Evolutionary conservation across 106 monocot genomes (phyloP).

Genomic region (Ottelia alismoides): DNA sequence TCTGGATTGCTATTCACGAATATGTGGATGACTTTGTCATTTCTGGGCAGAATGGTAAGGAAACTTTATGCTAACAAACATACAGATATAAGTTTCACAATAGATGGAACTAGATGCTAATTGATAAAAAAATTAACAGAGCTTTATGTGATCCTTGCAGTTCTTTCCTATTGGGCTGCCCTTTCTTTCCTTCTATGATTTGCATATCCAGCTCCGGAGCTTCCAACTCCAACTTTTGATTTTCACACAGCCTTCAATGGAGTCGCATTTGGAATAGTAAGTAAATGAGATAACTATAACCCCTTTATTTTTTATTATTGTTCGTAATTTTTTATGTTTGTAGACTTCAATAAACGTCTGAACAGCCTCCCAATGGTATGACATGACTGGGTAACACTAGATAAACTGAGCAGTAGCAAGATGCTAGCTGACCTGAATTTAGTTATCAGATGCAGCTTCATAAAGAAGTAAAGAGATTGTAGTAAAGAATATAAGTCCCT

Average conservation of each 20-base stretch:
- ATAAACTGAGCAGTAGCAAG: too few species aligned
- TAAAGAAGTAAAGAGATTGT: too few species aligned
- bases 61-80: too few species aligned
- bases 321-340: too few species aligned
- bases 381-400: too few species aligned
- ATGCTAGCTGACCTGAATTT: too few species aligned
- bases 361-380: too few species aligned
- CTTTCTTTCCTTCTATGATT: conserved; percentile 63
- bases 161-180: conserved; percentile 56
- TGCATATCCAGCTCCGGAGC: conserved; percentile 87
- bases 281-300: conserved; percentile 11
- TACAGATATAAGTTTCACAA: too few species aligned
- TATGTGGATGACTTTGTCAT: conserved; percentile 62
- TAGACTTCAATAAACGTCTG: too few species aligned
- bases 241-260: conserved; percentile 81
- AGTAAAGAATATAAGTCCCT: too few species aligned
- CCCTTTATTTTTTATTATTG: not conserved
- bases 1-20: conserved; percentile 60
- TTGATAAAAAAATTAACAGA: not conserved
- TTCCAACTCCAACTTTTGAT: conserved; percentile 82
- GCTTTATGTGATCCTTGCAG: conserved; percentile 19
- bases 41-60: conserved; percentile 74
- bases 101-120: too few species aligned
- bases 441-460: too few species aligned
- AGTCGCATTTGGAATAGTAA: conserved; percentile 90